Conservation (phyloP, 1,139 yeast genomes). For the Geotrichum carabidarum region DNA sequence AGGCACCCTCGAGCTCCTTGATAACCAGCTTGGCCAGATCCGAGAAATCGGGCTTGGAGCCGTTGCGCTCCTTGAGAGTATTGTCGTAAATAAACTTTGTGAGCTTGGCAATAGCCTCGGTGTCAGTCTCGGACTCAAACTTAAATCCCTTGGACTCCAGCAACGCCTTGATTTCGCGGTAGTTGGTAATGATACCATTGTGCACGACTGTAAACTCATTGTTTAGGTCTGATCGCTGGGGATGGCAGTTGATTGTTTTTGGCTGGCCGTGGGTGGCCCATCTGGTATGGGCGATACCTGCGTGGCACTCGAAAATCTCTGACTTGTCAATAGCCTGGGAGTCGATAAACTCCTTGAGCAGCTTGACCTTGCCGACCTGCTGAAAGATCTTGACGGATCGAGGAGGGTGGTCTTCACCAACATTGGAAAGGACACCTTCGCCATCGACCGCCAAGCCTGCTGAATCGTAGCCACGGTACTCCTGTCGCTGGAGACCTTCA, state of each 20-base stretch:
- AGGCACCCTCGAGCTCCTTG: conserved; percentile 93
- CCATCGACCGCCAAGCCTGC: conserved; percentile 96
- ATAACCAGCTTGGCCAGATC: conserved; percentile 90
- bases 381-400: conserved; percentile 61
- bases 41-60: conserved; percentile 74
- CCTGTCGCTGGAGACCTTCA: conserved; percentile 89
- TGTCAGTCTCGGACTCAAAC: conserved; percentile 93
- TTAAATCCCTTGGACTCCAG: conserved; percentile 70
- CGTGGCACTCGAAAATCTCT: conserved; percentile 76
- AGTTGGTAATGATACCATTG: conserved; percentile 97
- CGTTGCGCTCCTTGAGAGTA: conserved; percentile 50
- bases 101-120: conserved; percentile 95
- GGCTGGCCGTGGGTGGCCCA: conserved; percentile 99
- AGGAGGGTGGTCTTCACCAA: conserved; percentile 27
- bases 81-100: conserved; percentile 87
- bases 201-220: conserved; percentile 91
- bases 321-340: conserved; percentile 47
- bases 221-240: conserved; percentile 79
- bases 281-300: conserved; percentile 97
- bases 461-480: conserved; percentile 97
- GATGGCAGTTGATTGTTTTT: conserved; percentile 81
- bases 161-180: conserved; percentile 80
- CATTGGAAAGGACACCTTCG: conserved; percentile 44
- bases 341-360: conserved; percentile 65
- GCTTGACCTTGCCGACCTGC: conserved; percentile 87